These are phyloP conservation scores for Xylaria scruposa DNA, from an alignment of 495 filamentous ascomycete species.

Conservation along the genomic window DNA sequence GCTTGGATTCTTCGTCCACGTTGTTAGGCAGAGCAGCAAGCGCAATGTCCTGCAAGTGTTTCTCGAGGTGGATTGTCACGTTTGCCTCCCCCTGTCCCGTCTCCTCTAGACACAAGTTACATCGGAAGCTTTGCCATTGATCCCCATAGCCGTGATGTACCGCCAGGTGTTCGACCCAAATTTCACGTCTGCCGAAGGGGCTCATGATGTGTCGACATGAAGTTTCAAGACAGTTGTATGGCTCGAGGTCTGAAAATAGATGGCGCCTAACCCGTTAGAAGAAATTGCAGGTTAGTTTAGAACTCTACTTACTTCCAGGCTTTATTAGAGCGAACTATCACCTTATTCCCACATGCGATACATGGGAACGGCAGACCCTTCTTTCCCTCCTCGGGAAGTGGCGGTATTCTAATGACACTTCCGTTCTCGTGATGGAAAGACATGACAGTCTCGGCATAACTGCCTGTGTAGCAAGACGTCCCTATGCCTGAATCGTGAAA, in stretches of 20 bases:
- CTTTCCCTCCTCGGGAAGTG: slow-evolving; percentile 3
- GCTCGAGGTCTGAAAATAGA: not conserved
- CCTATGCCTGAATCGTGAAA: not conserved
- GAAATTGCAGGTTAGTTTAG: not conserved
- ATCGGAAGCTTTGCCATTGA: not conserved
- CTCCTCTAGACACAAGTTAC: not conserved
- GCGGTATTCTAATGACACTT: not conserved
- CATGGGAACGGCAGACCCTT: not conserved
- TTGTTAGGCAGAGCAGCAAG: not conserved
- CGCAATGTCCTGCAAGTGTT: not conserved
- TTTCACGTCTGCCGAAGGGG: not conserved
- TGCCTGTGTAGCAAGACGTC: not conserved
- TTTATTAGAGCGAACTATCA: not conserved
- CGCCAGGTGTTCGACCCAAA: not conserved
- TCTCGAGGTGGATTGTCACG: not conserved
- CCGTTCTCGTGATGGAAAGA: not conserved
- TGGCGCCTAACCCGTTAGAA: not conserved
- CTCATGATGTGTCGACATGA: not conserved
- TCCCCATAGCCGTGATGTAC: not conserved
- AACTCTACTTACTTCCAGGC: not conserved
- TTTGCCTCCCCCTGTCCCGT: not conserved
- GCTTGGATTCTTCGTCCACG: not conserved
- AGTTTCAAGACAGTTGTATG: not conserved
- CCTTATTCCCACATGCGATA: not conserved
- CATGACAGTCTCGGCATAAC: not conserved